Evolutionary conservation across 1,284 basidiomycete genomes (phyloP).

Genomic region (Fomitopsis palustris): DNA sequence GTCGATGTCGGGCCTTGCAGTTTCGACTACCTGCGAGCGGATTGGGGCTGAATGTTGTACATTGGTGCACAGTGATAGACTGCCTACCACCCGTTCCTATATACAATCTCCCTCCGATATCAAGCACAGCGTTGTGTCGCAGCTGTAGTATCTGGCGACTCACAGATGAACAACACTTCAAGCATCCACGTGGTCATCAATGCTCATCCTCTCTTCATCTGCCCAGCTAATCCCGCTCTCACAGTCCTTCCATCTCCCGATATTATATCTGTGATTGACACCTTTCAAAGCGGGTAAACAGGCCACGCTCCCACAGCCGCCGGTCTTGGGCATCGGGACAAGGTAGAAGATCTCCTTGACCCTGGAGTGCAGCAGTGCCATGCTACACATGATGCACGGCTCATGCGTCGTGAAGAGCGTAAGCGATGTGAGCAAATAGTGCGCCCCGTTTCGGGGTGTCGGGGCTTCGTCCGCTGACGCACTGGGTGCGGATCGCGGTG

Average conservation of each 20-base stretch:
- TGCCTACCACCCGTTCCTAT: too few relatives aligned
- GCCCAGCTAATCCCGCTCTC: slow-evolving; percentile 8
- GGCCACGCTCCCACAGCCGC: slow-evolving; percentile 68
- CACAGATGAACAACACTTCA: too few relatives aligned
- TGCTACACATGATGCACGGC: slow-evolving; percentile 93
- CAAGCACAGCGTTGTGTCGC: not conserved
- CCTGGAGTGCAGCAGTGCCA: slow-evolving; percentile 90
- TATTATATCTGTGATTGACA: slow-evolving; percentile 82
- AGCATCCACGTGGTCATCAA: slow-evolving; percentile 41
- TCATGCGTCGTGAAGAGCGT: slow-evolving; percentile 89
- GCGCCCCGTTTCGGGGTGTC: slow-evolving; percentile 50
- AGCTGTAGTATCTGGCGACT: too few relatives aligned
- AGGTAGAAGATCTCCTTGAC: slow-evolving; percentile 83
- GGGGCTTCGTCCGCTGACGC: not conserved
- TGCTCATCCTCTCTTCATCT: slow-evolving; percentile 22
- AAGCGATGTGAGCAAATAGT: slow-evolving; percentile 83
- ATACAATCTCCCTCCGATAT: too few relatives aligned
- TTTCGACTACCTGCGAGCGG: not conserved
- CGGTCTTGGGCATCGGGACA: slow-evolving; percentile 65
- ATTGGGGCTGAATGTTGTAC: not conserved
- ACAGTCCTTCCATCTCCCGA: slow-evolving; percentile 48
- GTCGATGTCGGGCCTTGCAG: not conserved
- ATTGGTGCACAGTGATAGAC: not conserved
- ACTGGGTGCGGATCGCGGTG: slow-evolving; percentile 3
- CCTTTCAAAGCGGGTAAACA: slow-evolving; percentile 75